A percentile compares a stretch with the other conserved stretches of the same genome.
Evolutionary conservation across 768 basidiomycete species (phyloP).

Genomic region (Hypholoma fasciculare): DNA sequence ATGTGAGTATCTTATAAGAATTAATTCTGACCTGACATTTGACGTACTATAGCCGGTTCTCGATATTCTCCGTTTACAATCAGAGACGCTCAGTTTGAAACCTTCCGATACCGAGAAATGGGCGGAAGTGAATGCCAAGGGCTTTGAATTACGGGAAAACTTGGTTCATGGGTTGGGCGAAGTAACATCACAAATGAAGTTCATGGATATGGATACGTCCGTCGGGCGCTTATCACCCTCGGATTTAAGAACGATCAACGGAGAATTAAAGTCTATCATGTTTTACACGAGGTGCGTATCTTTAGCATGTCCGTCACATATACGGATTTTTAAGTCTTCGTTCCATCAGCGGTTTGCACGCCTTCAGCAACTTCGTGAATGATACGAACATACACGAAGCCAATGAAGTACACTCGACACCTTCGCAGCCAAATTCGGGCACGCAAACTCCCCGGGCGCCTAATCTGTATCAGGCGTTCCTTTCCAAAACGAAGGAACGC

Average conservation of each 20-base stretch:
- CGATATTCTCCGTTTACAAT: conserved; percentile 33
- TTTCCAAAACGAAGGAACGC: conserved; percentile 27
- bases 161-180: conserved; percentile 32
- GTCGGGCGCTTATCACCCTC: conserved; percentile 41
- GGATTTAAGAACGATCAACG: conserved; percentile 38
- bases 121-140: conserved; percentile 26
- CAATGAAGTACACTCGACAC: conserved; percentile 9
- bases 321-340: not conserved
- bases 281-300: conserved; percentile 31
- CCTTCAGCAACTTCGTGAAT: conserved; percentile 39
- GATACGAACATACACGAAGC: conserved; percentile 27
- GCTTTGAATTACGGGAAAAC: conserved; percentile 22
- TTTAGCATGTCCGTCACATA: not conserved
- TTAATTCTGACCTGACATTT: not conserved
- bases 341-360: conserved; percentile 30
- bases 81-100: conserved; percentile 25
- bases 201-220: conserved; percentile 42
- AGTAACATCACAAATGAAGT: conserved; percentile 34
- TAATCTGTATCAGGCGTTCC: conserved; percentile 30
- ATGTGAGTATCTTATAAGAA: conserved; percentile 19
- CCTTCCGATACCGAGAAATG: conserved; percentile 37
- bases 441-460: conserved; percentile 2
- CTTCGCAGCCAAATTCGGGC: conserved; percentile 2
- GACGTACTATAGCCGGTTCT: conserved; percentile 27
- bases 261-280: conserved; percentile 38